These are phyloP conservation scores for Amanita rubescens DNA, from an alignment of 768 basidiomycete species.

Conservation along the genomic window DNA sequence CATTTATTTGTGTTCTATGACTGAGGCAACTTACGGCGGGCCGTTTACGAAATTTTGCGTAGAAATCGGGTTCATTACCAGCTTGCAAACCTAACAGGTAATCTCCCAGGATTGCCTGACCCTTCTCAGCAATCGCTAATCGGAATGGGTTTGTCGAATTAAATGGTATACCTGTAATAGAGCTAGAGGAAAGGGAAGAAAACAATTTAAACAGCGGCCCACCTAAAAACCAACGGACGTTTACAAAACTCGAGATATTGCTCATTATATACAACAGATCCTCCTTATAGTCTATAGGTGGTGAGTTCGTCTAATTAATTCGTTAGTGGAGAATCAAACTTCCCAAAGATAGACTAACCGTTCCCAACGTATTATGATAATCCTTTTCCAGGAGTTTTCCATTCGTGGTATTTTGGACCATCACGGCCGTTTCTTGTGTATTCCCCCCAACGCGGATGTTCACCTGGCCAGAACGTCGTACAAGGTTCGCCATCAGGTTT, in stretches of 20 bases:
- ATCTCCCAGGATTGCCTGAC: slow-evolving; percentile 61
- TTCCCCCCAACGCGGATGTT: slow-evolving; percentile 71
- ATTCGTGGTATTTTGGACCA: slow-evolving; percentile 42
- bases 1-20: not conserved
- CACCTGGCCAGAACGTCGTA: slow-evolving; percentile 52
- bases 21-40: slow-evolving; percentile 27
- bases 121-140: slow-evolving; percentile 50
- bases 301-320: slow-evolving; percentile 50
- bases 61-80: slow-evolving; percentile 64
- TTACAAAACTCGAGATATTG: slow-evolving; percentile 53
- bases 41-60: slow-evolving; percentile 34
- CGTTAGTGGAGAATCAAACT: not conserved
- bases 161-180: slow-evolving; percentile 44
- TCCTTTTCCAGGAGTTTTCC: slow-evolving; percentile 24
- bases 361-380: slow-evolving; percentile 11
- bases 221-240: slow-evolving; percentile 63
- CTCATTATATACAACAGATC: slow-evolving; percentile 62
- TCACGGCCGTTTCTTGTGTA: slow-evolving; percentile 59
- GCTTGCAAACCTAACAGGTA: slow-evolving; percentile 62
- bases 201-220: not conserved
- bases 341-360: slow-evolving; percentile 10
- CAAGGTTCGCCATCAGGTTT: slow-evolving; percentile 66
- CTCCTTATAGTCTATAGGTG: slow-evolving; percentile 53
- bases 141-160: slow-evolving; percentile 53
- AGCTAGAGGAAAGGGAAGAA: not conserved